Base-by-base conservation (phyloP, 306 rosid species). In the Crataegus laevigata region DNA sequence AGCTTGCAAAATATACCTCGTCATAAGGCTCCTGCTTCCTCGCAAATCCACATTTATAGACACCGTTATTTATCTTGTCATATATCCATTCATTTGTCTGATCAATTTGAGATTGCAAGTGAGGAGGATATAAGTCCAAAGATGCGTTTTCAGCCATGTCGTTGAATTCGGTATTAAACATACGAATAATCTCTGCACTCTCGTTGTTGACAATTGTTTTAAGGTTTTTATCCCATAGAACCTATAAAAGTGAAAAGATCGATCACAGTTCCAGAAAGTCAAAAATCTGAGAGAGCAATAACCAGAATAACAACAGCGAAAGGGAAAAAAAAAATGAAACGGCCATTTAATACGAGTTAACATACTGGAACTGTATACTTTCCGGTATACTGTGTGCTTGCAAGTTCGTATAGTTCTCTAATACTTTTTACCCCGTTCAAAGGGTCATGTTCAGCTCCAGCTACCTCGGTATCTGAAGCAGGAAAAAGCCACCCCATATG, bases 21-120 rank as follows among this genome's bases (percentile, higher is more conserved):
- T 91, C 75, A 72, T 94, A 91, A 57, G 97, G 97, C 66, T 52
- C 89, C 81, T 94, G 98, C 82, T 82, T 87, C 89, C 67, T 85
- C 1, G 98, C 98, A 77, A 94, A 94, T 29, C 98, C 98, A 69
- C 97, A 94, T 80, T 80, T 91, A 82, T 94, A 94, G 71, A 94
- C 96, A 71, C 97, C 98, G 36, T 94, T 94, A 78, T 91, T 94
- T 66, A 94, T 90, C 50, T 68, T 76, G 43, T 69, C 66, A 6
- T 94, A 94, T 67, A 83, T 79, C 98, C 93, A 94, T 69, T 85
- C 88, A 54, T 91, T 94, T 42, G 81, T 81, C 73, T 85, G 87
- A 67, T 91, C 87, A 79, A 94, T 87, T 72, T 86, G 84, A 51
- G 84, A 84, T 84, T 79, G 89, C 88, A 89, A 81, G 77, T 90